Base-by-base conservation (phyloP, 139 green algal species). In the Nannochloris sp. region DNA sequence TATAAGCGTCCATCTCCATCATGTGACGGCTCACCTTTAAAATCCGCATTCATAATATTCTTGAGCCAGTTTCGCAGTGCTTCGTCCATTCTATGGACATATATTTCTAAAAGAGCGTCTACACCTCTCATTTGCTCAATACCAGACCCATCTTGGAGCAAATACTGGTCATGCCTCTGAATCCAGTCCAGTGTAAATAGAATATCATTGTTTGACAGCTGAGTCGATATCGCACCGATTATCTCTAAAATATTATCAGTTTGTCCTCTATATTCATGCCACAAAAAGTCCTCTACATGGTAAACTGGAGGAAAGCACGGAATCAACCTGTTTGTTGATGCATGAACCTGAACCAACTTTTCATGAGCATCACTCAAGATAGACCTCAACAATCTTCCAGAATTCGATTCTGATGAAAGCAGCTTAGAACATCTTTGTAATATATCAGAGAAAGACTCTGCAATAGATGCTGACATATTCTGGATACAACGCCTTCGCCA, bases 261-360 rank as follows among this genome's bases (percentile, higher is more conserved):
- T 68, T 93, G 83, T 55, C 78, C 60, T 58, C 90, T 82, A 72
- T 89, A 90, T 63, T 83, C 40, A 24, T 49, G 37, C 59, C 61
- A 80, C 6, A 82, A 67, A n/a, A 68, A 62, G 4, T 61, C 36
- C 49, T 95, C 91, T 29, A 96, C 79, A 53, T 75, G 59, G 69
- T 93, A 95, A 53, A 74, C 64, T 11, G 84, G 80, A 1, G 87
- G 87, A 64, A 93, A 95, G 76, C 87, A 95, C 37, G 83, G 78
- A 2, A 65, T 55, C 44, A 91, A 85, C 48, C 79, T 81, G 69
- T 93, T 83, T 18, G 15, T 23, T 14, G 36, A 43, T 16, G 31
- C n/a, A 16, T 55, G 54, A 57, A 75, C 53, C 60, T 76, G 57
- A 9, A 50, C 23, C 37, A 76, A 62, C 25, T 73, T 66, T 43